Evolutionary conservation across 441 rosid species (phyloP), one percentile per base, ranked within the genome.

Genomic region (Gossypium schwendimanii): DNA sequence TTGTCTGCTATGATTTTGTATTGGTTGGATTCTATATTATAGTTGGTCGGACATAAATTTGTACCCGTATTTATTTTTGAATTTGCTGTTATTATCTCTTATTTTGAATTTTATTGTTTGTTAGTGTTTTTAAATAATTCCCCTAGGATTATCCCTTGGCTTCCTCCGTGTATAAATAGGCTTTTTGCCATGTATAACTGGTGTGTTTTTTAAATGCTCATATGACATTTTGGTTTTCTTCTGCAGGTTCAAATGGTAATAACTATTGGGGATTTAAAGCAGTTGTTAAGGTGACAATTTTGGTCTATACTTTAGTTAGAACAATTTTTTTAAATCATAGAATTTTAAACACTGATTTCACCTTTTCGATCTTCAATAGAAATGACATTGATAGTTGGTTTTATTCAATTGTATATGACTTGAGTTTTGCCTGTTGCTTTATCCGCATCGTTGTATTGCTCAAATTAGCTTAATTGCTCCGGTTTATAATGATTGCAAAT

Each of bases 321-420:
- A 69, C 52, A 6, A 71, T 69, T 83, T 75, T 75, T 18, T 68
- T 77, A 76, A 74, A 78, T 73, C 70, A 61, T 66, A 64, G 55
- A 73, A 76, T 53, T 73, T 76, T 57, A 33, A 55, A 63, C 69
- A 74, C 73, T 50, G 52, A 31, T 71, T 53, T 54, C 1, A 24
- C 44, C 47, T 75, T 47, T 74, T 69, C 59, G n/a, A 11, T 21
- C 75, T 67, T 17, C 28, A 55, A 60, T 63, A 69, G 63, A 52
- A 23, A 57, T 63, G 75, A 59, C 79, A 66, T 65, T n/a, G 70
- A 68, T 41, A 47, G 60, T 77, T 77, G 72, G 59, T 79, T 79
- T 79, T 60, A 76, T 74, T 77, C 71, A 64, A 75, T 64, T 82
- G 83, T 81, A 79, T 63, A 82, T 36, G 80, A 82, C 69, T 75